Evolutionary conservation across 116 monocot species (phyloP).

Genomic region (Trichopus zeylanicus): DNA sequence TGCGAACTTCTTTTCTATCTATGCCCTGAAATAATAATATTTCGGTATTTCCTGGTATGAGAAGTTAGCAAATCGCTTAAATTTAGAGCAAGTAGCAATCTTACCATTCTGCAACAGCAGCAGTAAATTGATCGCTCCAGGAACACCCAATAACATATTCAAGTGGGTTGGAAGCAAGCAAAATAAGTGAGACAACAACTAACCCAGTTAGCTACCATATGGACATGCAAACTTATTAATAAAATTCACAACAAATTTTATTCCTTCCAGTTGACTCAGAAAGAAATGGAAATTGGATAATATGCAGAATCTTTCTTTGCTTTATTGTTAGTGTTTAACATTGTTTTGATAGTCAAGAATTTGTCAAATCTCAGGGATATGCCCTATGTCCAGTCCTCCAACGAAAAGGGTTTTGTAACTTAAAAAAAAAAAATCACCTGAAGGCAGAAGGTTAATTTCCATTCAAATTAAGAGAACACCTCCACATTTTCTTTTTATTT

Average conservation of each 20-base stretch:
- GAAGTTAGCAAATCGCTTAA: background rate
- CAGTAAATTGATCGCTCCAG: background rate
- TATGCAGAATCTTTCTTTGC: too few species aligned
- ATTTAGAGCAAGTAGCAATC: background rate
- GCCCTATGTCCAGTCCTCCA: too few species aligned
- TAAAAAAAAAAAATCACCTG: too few species aligned
- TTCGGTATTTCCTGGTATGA: background rate
- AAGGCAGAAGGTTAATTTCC: too few species aligned
- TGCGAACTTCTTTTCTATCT: conserved; percentile 85
- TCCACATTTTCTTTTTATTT: too few species aligned
- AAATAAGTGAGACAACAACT: background rate
- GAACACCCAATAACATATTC: background rate
- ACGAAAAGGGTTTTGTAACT: too few species aligned
- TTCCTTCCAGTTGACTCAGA: too few species aligned
- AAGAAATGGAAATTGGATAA: too few species aligned
- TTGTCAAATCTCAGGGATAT: too few species aligned
- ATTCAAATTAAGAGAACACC: too few species aligned
- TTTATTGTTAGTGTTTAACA: too few species aligned
- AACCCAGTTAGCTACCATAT: background rate
- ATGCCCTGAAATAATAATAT: conserved; percentile 58
- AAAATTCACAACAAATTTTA: background rate
- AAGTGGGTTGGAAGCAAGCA: background rate
- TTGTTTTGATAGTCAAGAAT: too few species aligned
- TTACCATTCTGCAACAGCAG: conserved; percentile 28
- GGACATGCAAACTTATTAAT: background rate